Evolutionary conservation across 352 stramenopile genomes (phyloP), one percentile per base, ranked within the genome.

Genomic region (Phytophthora constricta): DNA sequence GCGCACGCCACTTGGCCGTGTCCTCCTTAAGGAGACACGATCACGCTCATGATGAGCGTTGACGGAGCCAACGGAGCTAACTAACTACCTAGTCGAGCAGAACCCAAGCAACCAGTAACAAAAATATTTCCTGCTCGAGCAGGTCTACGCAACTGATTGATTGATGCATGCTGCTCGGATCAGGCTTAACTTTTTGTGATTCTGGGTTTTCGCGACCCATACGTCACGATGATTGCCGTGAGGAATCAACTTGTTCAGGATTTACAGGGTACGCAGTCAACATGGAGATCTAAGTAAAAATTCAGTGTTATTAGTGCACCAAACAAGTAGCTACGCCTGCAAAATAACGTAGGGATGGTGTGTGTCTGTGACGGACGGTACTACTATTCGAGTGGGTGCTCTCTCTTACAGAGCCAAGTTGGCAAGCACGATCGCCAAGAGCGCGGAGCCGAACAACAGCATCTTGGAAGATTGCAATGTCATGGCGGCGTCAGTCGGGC

Each of bases 21-120:
- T 99, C 80, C 86, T 99, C 72, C 91, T 99, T 27, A 99, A 99
- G 85, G 98, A 33, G 98, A 99, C 88, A 98, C 96, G 28, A 99
- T 99, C 76, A 99, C 98, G 58, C 87, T 99, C 65, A 98, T 99
- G 83, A 97, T 97, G 90, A 80, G 79, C 43, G 89, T 93, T 83
- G 87, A 74, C 58, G 25, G 58, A 19, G 45, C 53, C 17, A 78
- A 82, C 48, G 65, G 65, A 66, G 68, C 65, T 5, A 79, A 73
- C 62, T 78, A 79, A 58, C 50, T 11, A 37, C n/a, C n/a, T n/a
- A n/a, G n/a, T n/a, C 48, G 34, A 42, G 34, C 34, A 47, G 23
- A 73, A 34, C 45, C 19, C 31, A 62, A 58, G 26, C 37, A 68
- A 31, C 48, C 43, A 72, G 48, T 68, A 70, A 62, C 45, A 55